Percentiles rank a stretch among this genome's conserved stretches.
Conservation (phyloP, 305 asterid genomes). For the Fraxinus xanthoxyloides region DNA sequence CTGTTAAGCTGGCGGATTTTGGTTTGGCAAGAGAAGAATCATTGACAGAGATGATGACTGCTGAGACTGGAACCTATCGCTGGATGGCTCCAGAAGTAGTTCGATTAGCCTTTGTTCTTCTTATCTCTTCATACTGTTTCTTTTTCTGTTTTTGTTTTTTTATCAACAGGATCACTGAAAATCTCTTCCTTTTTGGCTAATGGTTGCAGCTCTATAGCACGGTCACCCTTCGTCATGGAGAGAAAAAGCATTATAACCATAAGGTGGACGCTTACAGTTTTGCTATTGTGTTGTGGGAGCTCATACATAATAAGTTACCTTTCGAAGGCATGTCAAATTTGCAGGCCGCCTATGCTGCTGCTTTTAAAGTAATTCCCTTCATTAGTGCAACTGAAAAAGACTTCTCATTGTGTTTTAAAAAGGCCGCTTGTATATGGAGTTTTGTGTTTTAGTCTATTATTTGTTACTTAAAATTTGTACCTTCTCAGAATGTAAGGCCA, state of each 20-base stretch:
- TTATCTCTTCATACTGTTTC: neutral
- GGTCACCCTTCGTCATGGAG: conserved; percentile 89
- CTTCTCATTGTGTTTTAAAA: neutral
- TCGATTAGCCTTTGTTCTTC: conserved; percentile 1
- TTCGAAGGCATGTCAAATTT: conserved; percentile 98
- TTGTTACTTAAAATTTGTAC: neutral
- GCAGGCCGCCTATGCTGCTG: conserved; percentile 98
- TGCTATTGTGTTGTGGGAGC: conserved; percentile 97
- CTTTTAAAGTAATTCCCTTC: conserved; percentile 63
- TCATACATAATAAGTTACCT: conserved; percentile 76
- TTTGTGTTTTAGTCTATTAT: neutral
- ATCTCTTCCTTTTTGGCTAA: neutral
- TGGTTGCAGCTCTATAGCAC: conserved; percentile 84
- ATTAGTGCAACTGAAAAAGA: neutral
- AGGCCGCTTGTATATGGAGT: neutral
- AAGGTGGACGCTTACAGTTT: conserved; percentile 95
- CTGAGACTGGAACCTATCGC: conserved; percentile 99
- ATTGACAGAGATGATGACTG: conserved; percentile 99
- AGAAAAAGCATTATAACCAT: conserved; percentile 93
- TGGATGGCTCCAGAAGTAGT: conserved; percentile 99
- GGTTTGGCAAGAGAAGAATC: conserved; percentile 99
- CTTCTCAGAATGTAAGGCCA: conserved; percentile 76
- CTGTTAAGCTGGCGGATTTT: conserved; percentile 89
- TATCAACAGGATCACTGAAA: neutral
- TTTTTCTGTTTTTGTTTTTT: neutral